Evolutionary conservation across 1,139 yeast genomes (phyloP), one percentile per base, ranked within the genome.

Genomic region (Kodamaea fungicola): DNA sequence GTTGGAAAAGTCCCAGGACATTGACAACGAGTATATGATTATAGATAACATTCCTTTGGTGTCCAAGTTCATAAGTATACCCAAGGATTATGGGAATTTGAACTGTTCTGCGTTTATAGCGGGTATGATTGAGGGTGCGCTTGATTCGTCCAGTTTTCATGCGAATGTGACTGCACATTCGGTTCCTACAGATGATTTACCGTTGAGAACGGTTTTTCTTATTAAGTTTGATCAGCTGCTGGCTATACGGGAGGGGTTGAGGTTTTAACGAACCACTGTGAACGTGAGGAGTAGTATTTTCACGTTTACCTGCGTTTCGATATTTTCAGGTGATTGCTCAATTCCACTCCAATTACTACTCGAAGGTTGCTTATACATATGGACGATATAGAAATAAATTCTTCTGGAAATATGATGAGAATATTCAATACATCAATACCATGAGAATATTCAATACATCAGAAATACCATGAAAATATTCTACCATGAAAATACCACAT

Each of bases 101-200:
- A 86, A 84, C 52, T 85, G 95, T 52, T 83, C 86, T 8, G 90
- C 96, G 0, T 86, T 85, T 52, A 78, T 84, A 2, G 97, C 97
- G 1, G 98, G 98, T 0, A 77, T 92, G 22, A 76, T 92, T 22
- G 96, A 90, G 57, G 97, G 97, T 0, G 83, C 92, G 1, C 65
- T 92, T 39, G 95, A 87, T 48, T 75, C 85, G 10, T 76, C 90
- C 2, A 83, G 82, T 43, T 90, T 90, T 55, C 81, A 79, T 38
- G 95, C 96, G 22, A 71, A 68, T 32, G 98, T 92, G 5, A 79
- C 90, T 6, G 97, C 98, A 0, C 98, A 94, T 55, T 73, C 85
- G 1, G 90, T 83, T 30, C 84, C 90, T 1, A 65, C 75, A 4
- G 86, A 76, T 3, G 78, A 70, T 3, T 61, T 55, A 31, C 90